Conservation (phyloP, 257 asterid species). For the Forsythia viridissima region DNA sequence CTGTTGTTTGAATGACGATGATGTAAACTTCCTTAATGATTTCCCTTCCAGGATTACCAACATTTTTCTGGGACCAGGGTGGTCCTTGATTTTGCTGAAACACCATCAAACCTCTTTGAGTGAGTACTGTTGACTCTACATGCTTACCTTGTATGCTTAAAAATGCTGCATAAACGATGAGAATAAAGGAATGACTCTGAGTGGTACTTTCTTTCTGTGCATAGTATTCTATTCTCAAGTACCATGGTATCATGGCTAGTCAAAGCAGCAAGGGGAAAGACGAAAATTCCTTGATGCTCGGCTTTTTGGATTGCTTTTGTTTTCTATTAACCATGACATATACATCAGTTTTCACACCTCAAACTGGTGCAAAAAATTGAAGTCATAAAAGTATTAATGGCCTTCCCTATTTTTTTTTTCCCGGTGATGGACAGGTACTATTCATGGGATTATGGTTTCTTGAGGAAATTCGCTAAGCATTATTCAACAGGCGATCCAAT, state of each 20-base stretch:
- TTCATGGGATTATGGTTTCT: constrained; percentile 88
- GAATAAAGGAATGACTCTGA: not conserved
- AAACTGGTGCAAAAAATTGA: constrained; percentile 2
- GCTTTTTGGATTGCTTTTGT: constrained; percentile 3
- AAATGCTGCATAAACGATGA: constrained; percentile 8
- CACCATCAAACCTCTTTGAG: constrained; percentile 96
- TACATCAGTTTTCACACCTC: constrained; percentile 13
- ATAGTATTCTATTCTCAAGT: constrained; percentile 17
- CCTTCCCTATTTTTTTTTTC: constrained; percentile 1
- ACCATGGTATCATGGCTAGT: constrained; percentile 17
- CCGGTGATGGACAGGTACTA: constrained; percentile 54
- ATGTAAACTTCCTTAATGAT: constrained; percentile 22
- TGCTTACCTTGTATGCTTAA: not conserved
- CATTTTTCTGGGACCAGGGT: constrained; percentile 96
- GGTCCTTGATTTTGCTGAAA: constrained; percentile 89
- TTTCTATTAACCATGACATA: too few species aligned
- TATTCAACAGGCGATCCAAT: constrained; percentile 79
- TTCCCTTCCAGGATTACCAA: constrained; percentile 77
- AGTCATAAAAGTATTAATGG: constrained; percentile 13
- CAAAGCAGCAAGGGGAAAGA: not conserved
- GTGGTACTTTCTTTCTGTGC: constrained; percentile 9
- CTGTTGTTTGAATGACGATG: constrained; percentile 14
- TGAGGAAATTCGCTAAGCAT: constrained; percentile 79
- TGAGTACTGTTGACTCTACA: constrained; percentile 41
- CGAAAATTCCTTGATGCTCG: not conserved